A percentile compares a stretch with the other conserved stretches of the same genome.
These are phyloP conservation scores for Platanthera zijinensis DNA, from an alignment of 106 monocot species.

Conservation along the genomic window DNA sequence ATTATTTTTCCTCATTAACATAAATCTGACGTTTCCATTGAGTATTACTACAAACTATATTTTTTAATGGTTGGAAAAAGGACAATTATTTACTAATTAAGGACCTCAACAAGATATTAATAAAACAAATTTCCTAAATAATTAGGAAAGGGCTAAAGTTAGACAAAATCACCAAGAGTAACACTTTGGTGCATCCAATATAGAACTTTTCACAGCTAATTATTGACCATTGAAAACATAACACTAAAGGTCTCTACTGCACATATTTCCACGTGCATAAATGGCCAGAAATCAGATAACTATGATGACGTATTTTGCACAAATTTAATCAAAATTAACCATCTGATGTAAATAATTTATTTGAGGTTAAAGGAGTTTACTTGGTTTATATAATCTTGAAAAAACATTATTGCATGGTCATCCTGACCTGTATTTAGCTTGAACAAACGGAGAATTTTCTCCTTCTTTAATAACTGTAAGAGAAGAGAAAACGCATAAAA, in stretches of 20 bases:
- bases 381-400: conserved; percentile 77
- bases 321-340: too few species aligned
- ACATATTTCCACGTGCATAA: background rate
- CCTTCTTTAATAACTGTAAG: conserved; percentile 59
- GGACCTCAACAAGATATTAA: background rate
- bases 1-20: background rate
- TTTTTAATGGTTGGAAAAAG: background rate
- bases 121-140: background rate
- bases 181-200: background rate
- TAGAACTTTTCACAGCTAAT: background rate
- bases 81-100: background rate
- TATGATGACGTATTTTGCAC: too few species aligned
- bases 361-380: background rate
- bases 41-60: background rate
- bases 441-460: conserved; percentile 67
- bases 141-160: background rate
- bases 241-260: background rate
- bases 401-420: conserved; percentile 95
- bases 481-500: background rate
- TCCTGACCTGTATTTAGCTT: conserved; percentile 89
- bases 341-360: background rate
- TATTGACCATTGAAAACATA: background rate
- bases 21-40: background rate
- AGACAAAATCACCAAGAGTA: background rate
- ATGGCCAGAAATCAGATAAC: background rate